Percentiles rank a stretch among this genome's conserved stretches.
Conservation (phyloP, 2,329 filamentous ascomycete genomes). For the Fusarium odoratissimum region DNA sequence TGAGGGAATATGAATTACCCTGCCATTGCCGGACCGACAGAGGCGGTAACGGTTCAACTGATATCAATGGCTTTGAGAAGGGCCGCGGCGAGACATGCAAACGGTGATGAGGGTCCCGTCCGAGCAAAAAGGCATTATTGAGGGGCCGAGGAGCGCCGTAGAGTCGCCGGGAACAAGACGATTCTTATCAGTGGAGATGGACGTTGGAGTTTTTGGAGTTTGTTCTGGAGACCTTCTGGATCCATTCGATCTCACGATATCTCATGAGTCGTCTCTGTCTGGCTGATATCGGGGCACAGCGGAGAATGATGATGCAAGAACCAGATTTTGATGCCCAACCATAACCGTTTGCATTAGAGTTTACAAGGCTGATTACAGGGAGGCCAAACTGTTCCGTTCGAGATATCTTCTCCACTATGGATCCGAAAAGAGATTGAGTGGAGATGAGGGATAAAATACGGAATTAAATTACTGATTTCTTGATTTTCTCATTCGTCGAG, state of each 20-base stretch:
- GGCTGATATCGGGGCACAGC: constrained; percentile 6
- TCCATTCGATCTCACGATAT: constrained; percentile 9
- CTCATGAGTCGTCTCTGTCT: constrained; percentile 8
- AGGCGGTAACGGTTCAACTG: neutral
- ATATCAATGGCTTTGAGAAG: constrained; percentile 11
- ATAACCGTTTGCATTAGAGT: constrained; percentile 23
- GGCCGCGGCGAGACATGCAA: constrained; percentile 12
- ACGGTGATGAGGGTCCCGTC: neutral
- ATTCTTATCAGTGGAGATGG: constrained; percentile 30
- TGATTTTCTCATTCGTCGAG: constrained; percentile 13
- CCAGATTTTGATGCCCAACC: constrained; percentile 29
- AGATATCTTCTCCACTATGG: constrained; percentile 15
- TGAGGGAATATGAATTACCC: neutral
- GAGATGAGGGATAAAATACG: constrained; percentile 26
- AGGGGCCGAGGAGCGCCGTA: constrained; percentile 34
- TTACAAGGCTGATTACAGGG: constrained; percentile 30
- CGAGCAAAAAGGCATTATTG: constrained; percentile 22
- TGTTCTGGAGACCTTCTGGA: constrained; percentile 11
- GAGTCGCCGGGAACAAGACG: constrained; percentile 22
- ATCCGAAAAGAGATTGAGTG: constrained; percentile 14
- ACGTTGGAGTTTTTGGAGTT: constrained; percentile 10
- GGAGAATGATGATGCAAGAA: constrained; percentile 32
- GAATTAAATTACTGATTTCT: neutral
- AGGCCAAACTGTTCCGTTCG: constrained; percentile 1
- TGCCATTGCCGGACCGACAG: constrained; percentile 23